Conservation (phyloP, 202 grass and related monocot genomes). For the Digitaria exilis region DNA sequence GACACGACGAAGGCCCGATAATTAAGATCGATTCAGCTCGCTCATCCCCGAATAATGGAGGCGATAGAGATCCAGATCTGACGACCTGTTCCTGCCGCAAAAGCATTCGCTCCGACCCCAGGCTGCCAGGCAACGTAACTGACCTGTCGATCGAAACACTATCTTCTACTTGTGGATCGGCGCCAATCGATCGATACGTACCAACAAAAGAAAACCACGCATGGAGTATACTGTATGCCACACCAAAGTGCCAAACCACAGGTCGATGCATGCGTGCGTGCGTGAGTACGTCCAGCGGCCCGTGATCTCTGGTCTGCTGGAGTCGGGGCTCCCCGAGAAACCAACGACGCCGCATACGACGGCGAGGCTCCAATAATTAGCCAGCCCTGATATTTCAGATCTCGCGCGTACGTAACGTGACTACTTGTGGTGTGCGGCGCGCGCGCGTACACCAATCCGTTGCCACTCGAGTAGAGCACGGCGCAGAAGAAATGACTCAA, state of each 20-base stretch:
- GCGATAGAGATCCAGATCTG: constrained; percentile 32
- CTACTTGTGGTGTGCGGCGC: background rate
- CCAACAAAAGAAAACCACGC: background rate
- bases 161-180: background rate
- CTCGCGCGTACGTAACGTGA: background rate
- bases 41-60: background rate
- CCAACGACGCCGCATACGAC: constrained; percentile 11
- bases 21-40: too few species aligned
- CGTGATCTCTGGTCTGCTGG: background rate
- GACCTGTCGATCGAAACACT: background rate
- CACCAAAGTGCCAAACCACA: background rate
- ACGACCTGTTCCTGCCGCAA: background rate
- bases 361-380: background rate
- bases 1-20: too few species aligned
- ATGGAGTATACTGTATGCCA: background rate
- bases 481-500: background rate
- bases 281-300: background rate
- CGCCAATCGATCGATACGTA: background rate
- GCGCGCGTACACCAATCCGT: background rate
- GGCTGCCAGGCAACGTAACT: too few species aligned
- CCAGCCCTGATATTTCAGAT: constrained; percentile 4
- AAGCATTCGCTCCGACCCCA: background rate
- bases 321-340: background rate
- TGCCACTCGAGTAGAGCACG: background rate
- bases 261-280: background rate